Evolutionary conservation across 2,329 filamentous ascomycete genomes (phyloP), one percentile per base, ranked within the genome.

Genomic region (Colletotrichum higginsianum): DNA sequence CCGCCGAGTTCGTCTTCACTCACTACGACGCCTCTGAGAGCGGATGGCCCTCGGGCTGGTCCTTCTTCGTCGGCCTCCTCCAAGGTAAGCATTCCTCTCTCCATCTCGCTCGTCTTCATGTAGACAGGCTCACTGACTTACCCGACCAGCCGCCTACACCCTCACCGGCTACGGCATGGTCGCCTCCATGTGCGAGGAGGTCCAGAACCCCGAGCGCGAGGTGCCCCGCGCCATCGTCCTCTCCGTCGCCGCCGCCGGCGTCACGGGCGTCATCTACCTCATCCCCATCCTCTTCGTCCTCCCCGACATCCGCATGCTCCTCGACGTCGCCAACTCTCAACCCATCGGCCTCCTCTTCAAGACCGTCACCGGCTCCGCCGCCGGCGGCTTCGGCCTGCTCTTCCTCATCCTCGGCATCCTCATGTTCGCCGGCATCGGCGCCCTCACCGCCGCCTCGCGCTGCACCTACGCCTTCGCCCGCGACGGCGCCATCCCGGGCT

Each of bases 291-390:
- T 95, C 35, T 95, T 95, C 79, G 91, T 94, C 46, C 85, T 95
- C 38, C 93, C 93, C 0, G 87, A 92, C 61, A 87, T 95, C 8
- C 76, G 89, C 73, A 81, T 84, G 57, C 87, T 95, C 18, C 88
- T 93, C 38, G 80, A 82, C 2, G 91, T 93, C 16, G 87, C 91
- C 26, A 94, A 90, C 76, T 91, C 91, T 11, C 93, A 95, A 76
- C 93, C 94, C 1, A 93, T 96, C 73, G 92, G 92, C 11, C 84
- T 92, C 4, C 83, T 95, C 42, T 95, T 95, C 86, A 93, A 93
- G 82, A 90, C 85, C 0, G 93, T 91, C 12, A 95, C 93, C 0
- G 93, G 93, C 1, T 93, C 91, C 23, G 86, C 91, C 1, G 90
- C 85, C 6, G 93, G 92, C 30, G 93, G 93, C 0, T 94, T 96